Conservation (phyloP, 805 yeast species). For the Priceomyces castillae region DNA sequence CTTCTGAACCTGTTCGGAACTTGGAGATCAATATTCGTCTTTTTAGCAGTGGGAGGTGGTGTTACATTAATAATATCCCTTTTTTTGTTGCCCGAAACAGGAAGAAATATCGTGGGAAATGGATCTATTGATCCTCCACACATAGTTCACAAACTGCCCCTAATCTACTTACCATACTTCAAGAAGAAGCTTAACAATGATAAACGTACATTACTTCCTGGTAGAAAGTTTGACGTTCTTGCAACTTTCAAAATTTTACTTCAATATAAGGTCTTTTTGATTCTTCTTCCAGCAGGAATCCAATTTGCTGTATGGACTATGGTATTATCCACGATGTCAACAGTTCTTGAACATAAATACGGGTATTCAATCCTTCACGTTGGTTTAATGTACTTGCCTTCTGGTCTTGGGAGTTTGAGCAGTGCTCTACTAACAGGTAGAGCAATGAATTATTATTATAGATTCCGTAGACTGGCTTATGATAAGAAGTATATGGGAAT, state of each 20-base stretch:
- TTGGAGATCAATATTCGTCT: slow-evolving; percentile 83
- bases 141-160: slow-evolving; percentile 44
- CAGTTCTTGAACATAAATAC: slow-evolving; percentile 49
- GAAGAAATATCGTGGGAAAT: slow-evolving; percentile 69
- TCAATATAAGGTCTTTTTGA: slow-evolving; percentile 43
- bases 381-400: slow-evolving; percentile 72
- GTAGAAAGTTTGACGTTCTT: slow-evolving; percentile 22
- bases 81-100: slow-evolving; percentile 67
- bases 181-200: slow-evolving; percentile 31
- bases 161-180: slow-evolving; percentile 32
- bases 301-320: slow-evolving; percentile 71
- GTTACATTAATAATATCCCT: slow-evolving; percentile 24
- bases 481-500: slow-evolving; percentile 23
- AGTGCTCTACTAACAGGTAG: slow-evolving; percentile 63
- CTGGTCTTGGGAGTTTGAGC: slow-evolving; percentile 62
- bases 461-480: slow-evolving; percentile 19
- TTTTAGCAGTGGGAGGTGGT: slow-evolving; percentile 65
- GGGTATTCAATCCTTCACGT: slow-evolving; percentile 52
- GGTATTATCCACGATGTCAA: slow-evolving; percentile 62
- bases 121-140: slow-evolving; percentile 57
- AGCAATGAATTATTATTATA: slow-evolving; percentile 52
- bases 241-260: slow-evolving; percentile 42
- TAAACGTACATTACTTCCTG: slow-evolving; percentile 13
- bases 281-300: slow-evolving; percentile 57
- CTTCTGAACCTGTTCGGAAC: slow-evolving; percentile 26